A percentile compares a stretch with the other conserved stretches of the same genome.
These are phyloP conservation scores for Durotheca rogersii DNA, from an alignment of 495 filamentous ascomycete species.

Conservation along the genomic window DNA sequence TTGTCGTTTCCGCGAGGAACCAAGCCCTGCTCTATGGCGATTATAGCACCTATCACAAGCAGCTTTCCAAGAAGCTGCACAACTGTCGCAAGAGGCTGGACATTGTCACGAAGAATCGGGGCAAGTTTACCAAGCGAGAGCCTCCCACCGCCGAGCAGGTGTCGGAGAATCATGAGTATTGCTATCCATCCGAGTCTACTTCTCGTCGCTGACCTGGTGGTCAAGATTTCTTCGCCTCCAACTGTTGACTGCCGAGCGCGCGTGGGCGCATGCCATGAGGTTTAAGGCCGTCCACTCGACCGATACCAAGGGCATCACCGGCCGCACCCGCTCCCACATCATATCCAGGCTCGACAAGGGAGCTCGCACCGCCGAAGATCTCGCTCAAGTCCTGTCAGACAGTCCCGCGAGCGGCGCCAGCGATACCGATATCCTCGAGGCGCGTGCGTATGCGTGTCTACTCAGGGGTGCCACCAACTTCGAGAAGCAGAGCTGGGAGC, in stretches of 20 bases:
- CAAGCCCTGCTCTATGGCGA: conserved; percentile 83
- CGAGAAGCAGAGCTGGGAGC: conserved; percentile 84
- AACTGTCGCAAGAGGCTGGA: conserved; percentile 81
- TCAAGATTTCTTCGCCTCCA: conserved; percentile 76
- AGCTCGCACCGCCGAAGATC: conserved; percentile 62
- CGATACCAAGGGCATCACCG: conserved; percentile 74
- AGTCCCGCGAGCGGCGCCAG: conserved; percentile 60
- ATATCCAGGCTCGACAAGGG: conserved; percentile 84
- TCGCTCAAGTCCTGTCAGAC: conserved; percentile 65
- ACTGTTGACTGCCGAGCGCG: conserved; percentile 82
- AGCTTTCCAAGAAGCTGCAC: conserved; percentile 78
- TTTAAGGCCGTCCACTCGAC: conserved; percentile 83
- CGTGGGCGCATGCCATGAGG: conserved; percentile 95
- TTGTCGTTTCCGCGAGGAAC: conserved; percentile 73
- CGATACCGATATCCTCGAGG: conserved; percentile 76
- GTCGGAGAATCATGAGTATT: conserved; percentile 71
- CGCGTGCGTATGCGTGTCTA: conserved; percentile 75
- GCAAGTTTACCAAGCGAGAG: conserved; percentile 75
- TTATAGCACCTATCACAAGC: conserved; percentile 79
- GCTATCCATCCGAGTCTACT: background rate
- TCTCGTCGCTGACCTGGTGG: conserved; percentile 14
- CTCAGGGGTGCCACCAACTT: conserved; percentile 73
- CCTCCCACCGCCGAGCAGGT: conserved; percentile 77
- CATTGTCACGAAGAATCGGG: conserved; percentile 75
- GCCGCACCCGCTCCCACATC: conserved; percentile 79